Evolutionary conservation across 768 basidiomycete species (phyloP).

Genomic region (Kwoniella dendrophila): DNA sequence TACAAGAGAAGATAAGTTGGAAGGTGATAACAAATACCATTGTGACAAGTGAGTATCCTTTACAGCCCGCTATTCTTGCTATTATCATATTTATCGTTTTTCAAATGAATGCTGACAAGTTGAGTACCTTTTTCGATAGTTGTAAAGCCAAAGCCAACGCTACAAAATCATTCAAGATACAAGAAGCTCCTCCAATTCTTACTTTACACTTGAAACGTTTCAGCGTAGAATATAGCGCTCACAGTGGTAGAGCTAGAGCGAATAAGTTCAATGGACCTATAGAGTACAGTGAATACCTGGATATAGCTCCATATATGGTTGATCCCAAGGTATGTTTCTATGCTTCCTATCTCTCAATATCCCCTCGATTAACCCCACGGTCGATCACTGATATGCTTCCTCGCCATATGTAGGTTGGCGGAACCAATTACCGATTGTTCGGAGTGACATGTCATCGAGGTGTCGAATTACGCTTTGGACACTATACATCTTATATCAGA

Average conservation of each 20-base stretch:
- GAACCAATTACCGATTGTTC: constrained; percentile 78
- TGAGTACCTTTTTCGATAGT: constrained; percentile 59
- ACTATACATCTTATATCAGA: constrained; percentile 87
- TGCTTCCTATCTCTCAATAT: no score
- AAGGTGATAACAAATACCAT: constrained; percentile 93
- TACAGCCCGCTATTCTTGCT: no score
- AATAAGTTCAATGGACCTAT: constrained; percentile 78
- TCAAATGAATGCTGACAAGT: neutral
- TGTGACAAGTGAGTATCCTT: constrained; percentile 84
- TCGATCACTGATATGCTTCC: neutral
- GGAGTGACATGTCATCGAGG: constrained; percentile 93
- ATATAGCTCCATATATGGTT: constrained; percentile 79
- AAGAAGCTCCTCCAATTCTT: constrained; percentile 81
- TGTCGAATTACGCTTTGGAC: constrained; percentile 88
- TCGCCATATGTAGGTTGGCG: constrained; percentile 54
- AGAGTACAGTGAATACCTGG: constrained; percentile 74
- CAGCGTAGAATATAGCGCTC: constrained; percentile 43
- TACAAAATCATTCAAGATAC: constrained; percentile 83
- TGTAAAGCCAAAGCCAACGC: constrained; percentile 91
- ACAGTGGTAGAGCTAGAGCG: constrained; percentile 65
- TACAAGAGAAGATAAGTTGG: constrained; percentile 75
- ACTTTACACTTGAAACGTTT: constrained; percentile 96
- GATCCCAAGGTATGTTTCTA: constrained; percentile 61
- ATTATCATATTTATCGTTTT: no score
- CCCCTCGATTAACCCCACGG: no score